Percentiles rank a stretch among this genome's conserved stretches.
Conservation (phyloP, 1,284 basidiomycete species). For the Trametes versicolor region DNA sequence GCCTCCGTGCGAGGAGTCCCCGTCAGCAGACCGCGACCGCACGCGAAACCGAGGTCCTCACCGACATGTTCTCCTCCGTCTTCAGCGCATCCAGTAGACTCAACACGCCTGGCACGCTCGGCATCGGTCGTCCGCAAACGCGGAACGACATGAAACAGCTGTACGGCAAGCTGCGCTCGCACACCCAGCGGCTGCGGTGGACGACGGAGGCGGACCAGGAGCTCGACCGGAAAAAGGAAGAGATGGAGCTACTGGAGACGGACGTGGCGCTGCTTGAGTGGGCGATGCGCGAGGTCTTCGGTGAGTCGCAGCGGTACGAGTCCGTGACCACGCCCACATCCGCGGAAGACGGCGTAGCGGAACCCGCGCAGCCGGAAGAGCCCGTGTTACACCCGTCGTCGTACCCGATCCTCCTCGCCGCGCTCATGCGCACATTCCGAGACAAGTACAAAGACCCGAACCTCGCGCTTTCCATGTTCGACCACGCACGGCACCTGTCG, state of each 20-base stretch:
- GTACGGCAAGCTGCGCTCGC: slow-evolving; percentile 57
- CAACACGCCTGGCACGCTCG: slow-evolving; percentile 29
- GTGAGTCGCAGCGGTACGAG: slow-evolving; percentile 59
- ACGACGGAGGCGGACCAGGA: slow-evolving; percentile 62
- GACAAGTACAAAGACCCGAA: slow-evolving; percentile 82
- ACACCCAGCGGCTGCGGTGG: slow-evolving; percentile 59
- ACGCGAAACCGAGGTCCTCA: slow-evolving; percentile 69
- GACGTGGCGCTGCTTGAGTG: slow-evolving; percentile 82
- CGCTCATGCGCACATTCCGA: slow-evolving; percentile 79
- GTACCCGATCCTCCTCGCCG: slow-evolving; percentile 81
- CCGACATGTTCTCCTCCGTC: slow-evolving; percentile 78
- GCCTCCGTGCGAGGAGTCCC: slow-evolving; percentile 9
- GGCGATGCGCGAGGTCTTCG: slow-evolving; percentile 79
- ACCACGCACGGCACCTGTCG: slow-evolving; percentile 77
- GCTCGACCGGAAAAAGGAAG: slow-evolving; percentile 81
- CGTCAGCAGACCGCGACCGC: slow-evolving; percentile 72
- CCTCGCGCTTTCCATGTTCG: slow-evolving; percentile 85
- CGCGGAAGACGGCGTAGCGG: slow-evolving; percentile 34
- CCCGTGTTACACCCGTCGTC: slow-evolving; percentile 60
- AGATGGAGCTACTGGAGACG: slow-evolving; percentile 74
- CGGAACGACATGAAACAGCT: slow-evolving; percentile 39
- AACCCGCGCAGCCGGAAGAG: neutral
- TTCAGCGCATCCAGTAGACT: slow-evolving; percentile 47
- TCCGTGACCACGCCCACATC: slow-evolving; percentile 51
- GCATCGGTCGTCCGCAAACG: slow-evolving; percentile 17